Evolutionary conservation across 1,284 basidiomycete genomes (phyloP).

Genomic region (Irpex lacteus): DNA sequence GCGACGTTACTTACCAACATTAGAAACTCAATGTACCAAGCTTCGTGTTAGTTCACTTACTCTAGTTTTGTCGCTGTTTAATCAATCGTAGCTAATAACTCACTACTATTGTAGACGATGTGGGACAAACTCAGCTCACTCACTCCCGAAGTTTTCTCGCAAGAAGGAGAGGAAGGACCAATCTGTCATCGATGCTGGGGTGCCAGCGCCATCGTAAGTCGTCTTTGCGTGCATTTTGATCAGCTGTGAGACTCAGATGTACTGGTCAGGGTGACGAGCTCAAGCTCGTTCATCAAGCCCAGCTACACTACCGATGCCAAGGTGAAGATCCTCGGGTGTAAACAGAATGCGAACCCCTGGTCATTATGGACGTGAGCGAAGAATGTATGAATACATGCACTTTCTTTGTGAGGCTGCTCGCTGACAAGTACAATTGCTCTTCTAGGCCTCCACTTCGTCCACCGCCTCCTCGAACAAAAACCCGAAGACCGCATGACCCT

Average conservation of each 20-base stretch:
- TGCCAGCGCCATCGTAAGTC: constrained; percentile 78
- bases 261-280: constrained; percentile 54
- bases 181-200: constrained; percentile 89
- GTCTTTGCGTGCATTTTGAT: constrained; percentile 7
- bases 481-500: constrained; percentile 59
- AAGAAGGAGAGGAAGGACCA: constrained; percentile 69
- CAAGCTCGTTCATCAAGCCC: constrained; percentile 71
- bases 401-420: too few species aligned
- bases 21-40: constrained; percentile 44
- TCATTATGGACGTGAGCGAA: constrained; percentile 19
- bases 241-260: too few species aligned
- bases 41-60: too few species aligned
- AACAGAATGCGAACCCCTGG: constrained; percentile 62
- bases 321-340: constrained; percentile 51
- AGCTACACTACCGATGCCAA: constrained; percentile 51
- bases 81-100: background rate
- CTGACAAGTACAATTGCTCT: background rate
- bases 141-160: constrained; percentile 85
- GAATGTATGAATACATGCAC: constrained; percentile 6
- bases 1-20: constrained; percentile 2
- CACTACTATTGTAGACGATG: constrained; percentile 58
- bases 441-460: constrained; percentile 40
- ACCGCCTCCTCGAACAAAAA: constrained; percentile 45
- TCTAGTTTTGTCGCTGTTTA: constrained; percentile 19
- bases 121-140: constrained; percentile 67